Evolutionary conservation across 1,284 basidiomycete genomes (phyloP).

Genomic region (Leccinum cinnamomeum): DNA sequence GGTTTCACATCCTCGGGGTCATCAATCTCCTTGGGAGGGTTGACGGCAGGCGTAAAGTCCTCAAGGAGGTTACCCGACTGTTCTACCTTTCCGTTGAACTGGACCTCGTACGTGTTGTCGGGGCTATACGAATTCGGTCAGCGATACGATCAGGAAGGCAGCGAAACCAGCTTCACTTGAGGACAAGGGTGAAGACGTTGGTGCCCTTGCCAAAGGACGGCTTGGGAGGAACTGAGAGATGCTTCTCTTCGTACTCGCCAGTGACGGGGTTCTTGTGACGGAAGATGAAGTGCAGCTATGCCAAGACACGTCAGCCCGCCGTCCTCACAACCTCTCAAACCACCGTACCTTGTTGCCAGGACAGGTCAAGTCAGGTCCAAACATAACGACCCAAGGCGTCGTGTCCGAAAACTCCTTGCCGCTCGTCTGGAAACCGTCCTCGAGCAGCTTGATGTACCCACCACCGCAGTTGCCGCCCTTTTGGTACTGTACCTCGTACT

Average conservation of each 20-base stretch:
- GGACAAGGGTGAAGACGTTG: slow-evolving; percentile 89
- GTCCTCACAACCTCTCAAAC: not conserved
- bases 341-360: slow-evolving; percentile 75
- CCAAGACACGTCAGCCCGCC: slow-evolving; percentile 6
- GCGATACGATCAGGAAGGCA: not conserved
- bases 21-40: slow-evolving; percentile 91
- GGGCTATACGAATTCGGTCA: slow-evolving; percentile 52
- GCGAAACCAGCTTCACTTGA: slow-evolving; percentile 63
- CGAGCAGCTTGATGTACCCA: slow-evolving; percentile 97
- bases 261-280: slow-evolving; percentile 91
- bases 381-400: slow-evolving; percentile 98
- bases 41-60: slow-evolving; percentile 94
- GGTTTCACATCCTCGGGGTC: slow-evolving; percentile 93
- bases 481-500: slow-evolving; percentile 99
- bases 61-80: slow-evolving; percentile 86
- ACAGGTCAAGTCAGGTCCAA: slow-evolving; percentile 87
- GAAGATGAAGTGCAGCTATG: slow-evolving; percentile 95
- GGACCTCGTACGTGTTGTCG: slow-evolving; percentile 93
- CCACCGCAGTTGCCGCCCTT: slow-evolving; percentile 99
- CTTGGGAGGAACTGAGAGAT: slow-evolving; percentile 79
- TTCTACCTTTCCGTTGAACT: slow-evolving; percentile 86
- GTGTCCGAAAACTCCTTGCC: slow-evolving; percentile 95
- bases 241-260: slow-evolving; percentile 96
- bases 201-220: slow-evolving; percentile 88
- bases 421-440: slow-evolving; percentile 87